A percentile compares a stretch with the other conserved stretches of the same genome.
Conservation (phyloP, 139 green algal species). For the Chlorella sp. region DNA sequence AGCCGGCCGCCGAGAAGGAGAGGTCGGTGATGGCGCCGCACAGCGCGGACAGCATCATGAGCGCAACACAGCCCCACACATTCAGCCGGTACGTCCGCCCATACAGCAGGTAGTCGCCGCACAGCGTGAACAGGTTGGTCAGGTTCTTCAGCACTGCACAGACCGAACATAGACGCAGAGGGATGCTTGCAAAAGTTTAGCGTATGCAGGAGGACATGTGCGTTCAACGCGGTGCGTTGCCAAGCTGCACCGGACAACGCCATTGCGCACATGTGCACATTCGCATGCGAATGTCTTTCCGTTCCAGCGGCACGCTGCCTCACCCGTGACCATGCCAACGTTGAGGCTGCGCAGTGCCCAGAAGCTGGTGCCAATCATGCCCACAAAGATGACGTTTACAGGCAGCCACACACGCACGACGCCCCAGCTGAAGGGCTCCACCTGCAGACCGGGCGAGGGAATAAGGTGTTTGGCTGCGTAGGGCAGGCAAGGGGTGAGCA, state of each 20-base stretch:
- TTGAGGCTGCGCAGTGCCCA: conserved; percentile 79
- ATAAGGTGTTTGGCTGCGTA: too few species aligned
- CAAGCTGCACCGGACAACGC: too few species aligned
- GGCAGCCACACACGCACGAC: conserved; percentile 78
- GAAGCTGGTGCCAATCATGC: conserved; percentile 89
- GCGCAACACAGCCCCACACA: conserved; percentile 78
- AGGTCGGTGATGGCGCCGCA: conserved; percentile 86
- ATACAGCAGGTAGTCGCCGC: conserved; percentile 85
- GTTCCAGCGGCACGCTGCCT: background rate
- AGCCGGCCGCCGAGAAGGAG: conserved; percentile 82
- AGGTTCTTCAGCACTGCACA: conserved; percentile 88
- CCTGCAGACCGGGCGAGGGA: too few species aligned
- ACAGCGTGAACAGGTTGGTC: conserved; percentile 90
- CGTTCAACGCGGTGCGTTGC: too few species aligned
- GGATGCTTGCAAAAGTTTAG: too few species aligned
- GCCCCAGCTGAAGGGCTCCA: conserved; percentile 74
- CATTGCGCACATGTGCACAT: too few species aligned
- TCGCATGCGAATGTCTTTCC: background rate
- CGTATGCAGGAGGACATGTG: too few species aligned
- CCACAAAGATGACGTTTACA: conserved; percentile 96
- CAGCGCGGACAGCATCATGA: conserved; percentile 88
- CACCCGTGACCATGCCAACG: conserved; percentile 74
- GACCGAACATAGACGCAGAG: too few species aligned
- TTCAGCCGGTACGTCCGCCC: conserved; percentile 63
- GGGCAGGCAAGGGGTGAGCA: too few species aligned